A percentile compares a stretch with the other conserved stretches of the same genome.
Evolutionary conservation across 2,329 filamentous ascomycete genomes (phyloP).

Genomic region (Calonectria naviculata): DNA sequence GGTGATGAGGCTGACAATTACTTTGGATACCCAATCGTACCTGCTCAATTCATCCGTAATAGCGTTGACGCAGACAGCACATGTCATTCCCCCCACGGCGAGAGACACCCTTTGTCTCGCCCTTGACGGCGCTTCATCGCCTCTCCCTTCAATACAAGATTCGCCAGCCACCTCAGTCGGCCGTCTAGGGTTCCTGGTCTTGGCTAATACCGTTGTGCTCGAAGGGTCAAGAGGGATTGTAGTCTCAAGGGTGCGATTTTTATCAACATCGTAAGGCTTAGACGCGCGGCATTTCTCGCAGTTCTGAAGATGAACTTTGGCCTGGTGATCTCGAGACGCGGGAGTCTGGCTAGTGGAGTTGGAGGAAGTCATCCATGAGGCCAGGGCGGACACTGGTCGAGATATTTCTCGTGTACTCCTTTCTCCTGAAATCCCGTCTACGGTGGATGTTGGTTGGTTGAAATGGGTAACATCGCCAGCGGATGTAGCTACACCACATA

Average conservation of each 20-base stretch:
- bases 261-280: neutral
- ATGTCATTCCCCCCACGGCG: constrained; percentile 80
- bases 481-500: constrained; percentile 59
- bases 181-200: constrained; percentile 25
- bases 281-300: constrained; percentile 48
- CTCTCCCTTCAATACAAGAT: constrained; percentile 53
- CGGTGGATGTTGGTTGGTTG: constrained; percentile 33
- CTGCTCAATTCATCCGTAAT: constrained; percentile 70
- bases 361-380: constrained; percentile 46
- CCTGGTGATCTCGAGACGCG: constrained; percentile 33
- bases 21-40: constrained; percentile 65
- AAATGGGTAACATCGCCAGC: constrained; percentile 44
- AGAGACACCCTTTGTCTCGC: constrained; percentile 36
- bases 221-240: neutral
- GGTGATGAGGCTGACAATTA: constrained; percentile 72
- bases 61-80: constrained; percentile 73
- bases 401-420: constrained; percentile 28
- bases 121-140: constrained; percentile 33
- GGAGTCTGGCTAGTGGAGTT: constrained; percentile 33
- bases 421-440: constrained; percentile 30
- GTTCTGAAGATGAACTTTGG: constrained; percentile 50
- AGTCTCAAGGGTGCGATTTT: neutral
- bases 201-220: neutral
- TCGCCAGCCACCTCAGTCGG: constrained; percentile 5
- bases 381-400: constrained; percentile 26